phyloP scores from a whole-genome alignment of 2,329 filamentous ascomycete genomes.

The Fusarium papillatum region DNA sequence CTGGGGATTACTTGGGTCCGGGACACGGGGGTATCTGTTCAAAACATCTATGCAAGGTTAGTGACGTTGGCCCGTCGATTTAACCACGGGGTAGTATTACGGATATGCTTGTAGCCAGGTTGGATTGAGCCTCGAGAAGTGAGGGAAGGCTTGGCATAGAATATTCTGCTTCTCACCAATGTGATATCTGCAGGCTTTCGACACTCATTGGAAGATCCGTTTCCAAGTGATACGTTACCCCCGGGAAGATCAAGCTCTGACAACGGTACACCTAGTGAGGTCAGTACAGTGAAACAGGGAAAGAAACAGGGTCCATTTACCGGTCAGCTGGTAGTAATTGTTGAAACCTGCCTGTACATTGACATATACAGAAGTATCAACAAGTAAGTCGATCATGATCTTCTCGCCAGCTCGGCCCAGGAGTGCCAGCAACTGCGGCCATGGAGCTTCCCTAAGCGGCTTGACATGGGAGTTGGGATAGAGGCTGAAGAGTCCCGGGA shows the following conservation, averaged over 20 bases:
- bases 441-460: constrained; percentile 77
- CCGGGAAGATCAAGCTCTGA: constrained; percentile 56
- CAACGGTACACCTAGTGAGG: constrained; percentile 62
- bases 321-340: constrained; percentile 85
- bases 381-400: constrained; percentile 82
- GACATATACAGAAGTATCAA: constrained; percentile 83
- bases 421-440: constrained; percentile 81
- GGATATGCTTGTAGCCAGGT: constrained; percentile 85
- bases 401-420: constrained; percentile 82
- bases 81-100: constrained; percentile 63
- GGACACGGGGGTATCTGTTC: constrained; percentile 71
- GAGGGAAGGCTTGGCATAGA: constrained; percentile 83
- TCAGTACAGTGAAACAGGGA: neutral
- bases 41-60: constrained; percentile 75
- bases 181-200: constrained; percentile 70
- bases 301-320: constrained; percentile 56
- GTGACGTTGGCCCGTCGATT: neutral
- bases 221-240: constrained; percentile 14
- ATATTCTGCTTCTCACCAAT: constrained; percentile 86
- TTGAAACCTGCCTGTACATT: constrained; percentile 69
- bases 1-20: neutral
- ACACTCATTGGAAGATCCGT: neutral
- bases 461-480: constrained; percentile 80
- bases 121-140: constrained; percentile 77
- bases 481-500: constrained; percentile 75